phyloP scores from a whole-genome alignment of 2,329 filamentous ascomycete genomes.

The Xylaria arbuscula region DNA sequence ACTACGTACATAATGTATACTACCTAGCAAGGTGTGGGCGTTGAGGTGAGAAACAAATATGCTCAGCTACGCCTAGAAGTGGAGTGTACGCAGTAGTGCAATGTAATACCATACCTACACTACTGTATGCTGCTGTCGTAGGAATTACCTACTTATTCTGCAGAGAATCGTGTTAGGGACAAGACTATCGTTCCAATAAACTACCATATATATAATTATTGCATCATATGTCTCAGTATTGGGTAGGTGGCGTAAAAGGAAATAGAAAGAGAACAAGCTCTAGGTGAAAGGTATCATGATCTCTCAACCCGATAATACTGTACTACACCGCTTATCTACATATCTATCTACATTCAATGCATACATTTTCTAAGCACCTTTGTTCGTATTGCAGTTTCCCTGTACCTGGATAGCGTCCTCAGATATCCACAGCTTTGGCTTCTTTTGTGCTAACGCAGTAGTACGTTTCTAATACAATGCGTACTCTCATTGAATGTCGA shows the following conservation, averaged over 20 bases:
- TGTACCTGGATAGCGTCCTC: background rate
- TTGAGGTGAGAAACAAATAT: slow-evolving; percentile 17
- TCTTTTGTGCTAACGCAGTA: background rate
- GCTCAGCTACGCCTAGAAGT: slow-evolving; percentile 9
- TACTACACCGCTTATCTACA: too few species aligned
- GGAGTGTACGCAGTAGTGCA: too few species aligned
- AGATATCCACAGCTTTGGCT: slow-evolving; percentile 1
- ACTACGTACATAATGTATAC: background rate
- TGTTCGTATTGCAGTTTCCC: background rate
- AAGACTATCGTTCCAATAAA: background rate
- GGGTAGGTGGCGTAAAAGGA: slow-evolving; percentile 1
- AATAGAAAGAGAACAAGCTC: background rate
- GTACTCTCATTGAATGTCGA: background rate
- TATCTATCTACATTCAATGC: too few species aligned
- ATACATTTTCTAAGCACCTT: too few species aligned
- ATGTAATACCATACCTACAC: background rate
- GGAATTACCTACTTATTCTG: background rate
- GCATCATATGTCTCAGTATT: background rate
- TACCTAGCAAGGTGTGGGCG: background rate
- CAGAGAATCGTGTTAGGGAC: background rate
- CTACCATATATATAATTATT: background rate
- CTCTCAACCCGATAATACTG: background rate
- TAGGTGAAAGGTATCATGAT: background rate
- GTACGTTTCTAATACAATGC: background rate
- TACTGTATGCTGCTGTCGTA: background rate